Evolutionary conservation across 1,284 basidiomycete genomes (phyloP), one percentile per base, ranked within the genome.

Genomic region (Leccinum solheimii): DNA sequence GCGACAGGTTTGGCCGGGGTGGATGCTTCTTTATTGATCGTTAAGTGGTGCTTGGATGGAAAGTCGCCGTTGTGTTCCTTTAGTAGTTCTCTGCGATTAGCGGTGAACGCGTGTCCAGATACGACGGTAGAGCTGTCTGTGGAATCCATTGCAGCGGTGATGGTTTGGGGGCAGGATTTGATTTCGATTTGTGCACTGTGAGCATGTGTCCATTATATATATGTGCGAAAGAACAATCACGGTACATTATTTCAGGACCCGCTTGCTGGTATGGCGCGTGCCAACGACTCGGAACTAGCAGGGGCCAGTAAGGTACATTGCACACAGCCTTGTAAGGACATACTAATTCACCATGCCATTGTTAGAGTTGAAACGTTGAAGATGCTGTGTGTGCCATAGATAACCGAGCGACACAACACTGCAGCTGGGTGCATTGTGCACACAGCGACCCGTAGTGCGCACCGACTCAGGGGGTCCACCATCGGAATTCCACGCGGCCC

Each of bases 51-150:
- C 43, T 70, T 70, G 11, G 51, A 13, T n/a, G 64, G 62, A 57
- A 66, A 65, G 58, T 74, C 66, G 10, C 60, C 36, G n/a, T 36
- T 52, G 11, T 58, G 67, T 43, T 69, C 65, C 58, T 45, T 64
- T 49, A 63, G 43, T 26, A 66, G 56, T 14, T 66, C 67, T 60
- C 63, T 69, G 61, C 61, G 69, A 40, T 72, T 68, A 26, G 65
- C 59, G 43, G 65, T 60, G 30, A 70, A 73, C 11, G 73, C 57
- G 13, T 72, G 58, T 5, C 78, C 79, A 26, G 73, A 76, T 43
- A 80, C 69, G 54, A 78, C 72, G 3, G 78, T 78, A 23, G 67
- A 64, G 57, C 68, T 73, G 36, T 79, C 78, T 57, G 58, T 76
- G 43, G 38, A 16, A 32, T n/a, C 27, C 43, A 23, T 48, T 48